Conservation (phyloP, 1,284 basidiomycete species). For the Ustilago loliicola region DNA sequence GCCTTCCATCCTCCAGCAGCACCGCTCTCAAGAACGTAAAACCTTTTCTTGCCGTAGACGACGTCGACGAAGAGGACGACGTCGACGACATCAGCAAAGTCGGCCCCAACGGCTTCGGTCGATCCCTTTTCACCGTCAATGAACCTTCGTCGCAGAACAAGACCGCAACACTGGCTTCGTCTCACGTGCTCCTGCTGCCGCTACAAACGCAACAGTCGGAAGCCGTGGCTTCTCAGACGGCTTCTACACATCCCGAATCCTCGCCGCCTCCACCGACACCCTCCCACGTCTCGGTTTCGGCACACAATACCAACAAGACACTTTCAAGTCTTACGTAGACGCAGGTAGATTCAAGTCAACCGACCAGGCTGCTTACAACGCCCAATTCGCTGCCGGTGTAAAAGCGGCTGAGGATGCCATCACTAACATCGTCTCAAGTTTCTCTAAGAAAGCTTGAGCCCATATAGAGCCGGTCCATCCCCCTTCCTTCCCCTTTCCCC, state of each 20-base stretch:
- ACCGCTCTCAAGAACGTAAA: conserved; percentile 20
- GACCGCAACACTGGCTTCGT: too few species aligned
- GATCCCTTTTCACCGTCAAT: conserved; percentile 20
- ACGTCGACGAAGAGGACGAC: conserved; percentile 19
- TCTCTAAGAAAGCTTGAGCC: conserved; percentile 16
- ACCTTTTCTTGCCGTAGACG: conserved; percentile 24
- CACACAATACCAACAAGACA: conserved; percentile 77
- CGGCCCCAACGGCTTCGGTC: conserved; percentile 40
- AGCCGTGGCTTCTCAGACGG: conserved; percentile 77
- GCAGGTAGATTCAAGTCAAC: conserved; percentile 24
- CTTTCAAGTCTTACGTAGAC: conserved; percentile 49
- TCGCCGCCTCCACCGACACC: conserved; percentile 73
- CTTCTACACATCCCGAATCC: conserved; percentile 76
- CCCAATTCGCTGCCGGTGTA: conserved; percentile 49
- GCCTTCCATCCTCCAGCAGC: conserved; percentile 22
- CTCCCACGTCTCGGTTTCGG: conserved; percentile 78
- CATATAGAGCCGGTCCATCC: conserved; percentile 6
- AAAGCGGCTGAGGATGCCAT: conserved; percentile 51
- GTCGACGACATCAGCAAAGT: conserved; percentile 21
- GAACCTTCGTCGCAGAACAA: conserved; percentile 1
- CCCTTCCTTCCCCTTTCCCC: neutral
- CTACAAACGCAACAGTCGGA: conserved; percentile 17
- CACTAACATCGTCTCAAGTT: conserved; percentile 35
- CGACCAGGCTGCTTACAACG: conserved; percentile 34
- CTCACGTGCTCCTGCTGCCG: neutral